Conservation (phyloP, 176 grass and related monocot genomes). For the Calamus simplicifolius region DNA sequence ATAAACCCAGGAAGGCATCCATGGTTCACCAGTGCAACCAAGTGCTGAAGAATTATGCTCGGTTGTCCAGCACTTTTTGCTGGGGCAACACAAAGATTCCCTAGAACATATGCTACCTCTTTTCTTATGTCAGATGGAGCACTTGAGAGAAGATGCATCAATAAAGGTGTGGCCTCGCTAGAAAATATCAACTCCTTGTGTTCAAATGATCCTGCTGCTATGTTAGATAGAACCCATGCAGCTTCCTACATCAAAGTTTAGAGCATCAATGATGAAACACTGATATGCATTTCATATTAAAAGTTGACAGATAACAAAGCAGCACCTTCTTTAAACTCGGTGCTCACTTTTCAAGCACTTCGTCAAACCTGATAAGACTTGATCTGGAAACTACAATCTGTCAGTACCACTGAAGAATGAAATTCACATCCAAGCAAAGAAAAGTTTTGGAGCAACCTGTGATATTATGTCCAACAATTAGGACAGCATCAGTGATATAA, state of each 20-base stretch:
- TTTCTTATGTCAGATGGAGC: slow-evolving; percentile 81
- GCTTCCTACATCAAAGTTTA: slow-evolving; percentile 54
- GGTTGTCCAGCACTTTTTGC: slow-evolving; percentile 34
- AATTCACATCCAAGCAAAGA: background rate
- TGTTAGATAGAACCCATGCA: slow-evolving; percentile 87
- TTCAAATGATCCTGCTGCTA: slow-evolving; percentile 68
- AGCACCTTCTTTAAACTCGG: slow-evolving; percentile 86
- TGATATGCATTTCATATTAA: background rate
- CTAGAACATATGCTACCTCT: slow-evolving; percentile 82
- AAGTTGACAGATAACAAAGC: background rate
- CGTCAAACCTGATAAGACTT: slow-evolving; percentile 70
- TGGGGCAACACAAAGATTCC: slow-evolving; percentile 73
- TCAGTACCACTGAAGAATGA: slow-evolving; percentile 21
- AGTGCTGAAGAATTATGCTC: slow-evolving; percentile 44
- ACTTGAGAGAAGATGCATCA: slow-evolving; percentile 47
- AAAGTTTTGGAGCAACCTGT: slow-evolving; percentile 46
- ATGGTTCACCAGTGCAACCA: slow-evolving; percentile 54
- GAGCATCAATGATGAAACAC: slow-evolving; percentile 12
- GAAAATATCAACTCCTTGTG: slow-evolving; percentile 76
- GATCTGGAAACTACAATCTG: slow-evolving; percentile 42
- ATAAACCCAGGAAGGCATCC: slow-evolving; percentile 74
- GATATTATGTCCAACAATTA: slow-evolving; percentile 61
- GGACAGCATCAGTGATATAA: slow-evolving; percentile 67
- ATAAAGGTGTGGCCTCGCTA: slow-evolving; percentile 50
- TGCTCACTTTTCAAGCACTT: slow-evolving; percentile 92